These are phyloP conservation scores for Gonapodya prolifera DNA, from an alignment of 192 early-diverging fungal genomes.

Conservation along the genomic window DNA sequence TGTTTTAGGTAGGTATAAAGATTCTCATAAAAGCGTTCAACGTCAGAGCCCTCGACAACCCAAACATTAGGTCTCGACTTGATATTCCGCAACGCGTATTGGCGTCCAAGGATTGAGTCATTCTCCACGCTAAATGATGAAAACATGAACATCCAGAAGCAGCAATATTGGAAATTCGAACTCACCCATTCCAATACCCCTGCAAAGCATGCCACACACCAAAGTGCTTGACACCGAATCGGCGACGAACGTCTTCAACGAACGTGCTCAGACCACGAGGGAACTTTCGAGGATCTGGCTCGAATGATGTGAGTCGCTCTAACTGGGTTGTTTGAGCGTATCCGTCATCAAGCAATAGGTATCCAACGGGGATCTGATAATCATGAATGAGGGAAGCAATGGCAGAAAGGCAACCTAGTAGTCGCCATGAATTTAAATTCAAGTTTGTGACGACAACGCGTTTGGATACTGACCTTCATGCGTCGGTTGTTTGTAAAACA, in stretches of 20 bases:
- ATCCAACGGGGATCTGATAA: not conserved
- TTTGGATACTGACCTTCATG: not conserved
- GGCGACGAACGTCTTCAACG: not conserved
- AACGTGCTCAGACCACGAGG: not conserved
- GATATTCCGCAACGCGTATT: not conserved
- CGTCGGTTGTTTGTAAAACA: constrained; percentile 2
- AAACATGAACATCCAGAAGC: not conserved
- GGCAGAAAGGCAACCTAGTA: not conserved
- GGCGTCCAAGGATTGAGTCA: not conserved
- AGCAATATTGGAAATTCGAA: not conserved
- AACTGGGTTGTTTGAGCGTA: not conserved
- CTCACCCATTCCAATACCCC: not conserved
- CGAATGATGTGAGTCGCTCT: constrained; percentile 3
- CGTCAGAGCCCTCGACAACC: not conserved
- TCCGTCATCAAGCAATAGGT: not conserved
- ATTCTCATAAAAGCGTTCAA: not conserved
- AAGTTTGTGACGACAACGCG: not conserved
- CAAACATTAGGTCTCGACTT: not conserved
- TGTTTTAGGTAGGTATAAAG: not conserved
- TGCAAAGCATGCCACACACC: not conserved
- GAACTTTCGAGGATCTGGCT: not conserved
- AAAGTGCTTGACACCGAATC: not conserved
- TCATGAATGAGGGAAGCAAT: not conserved
- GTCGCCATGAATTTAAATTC: not conserved
- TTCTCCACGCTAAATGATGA: not conserved